phyloP scores from a whole-genome alignment of 148 eudicot genomes.

The Arbutus unedo region DNA sequence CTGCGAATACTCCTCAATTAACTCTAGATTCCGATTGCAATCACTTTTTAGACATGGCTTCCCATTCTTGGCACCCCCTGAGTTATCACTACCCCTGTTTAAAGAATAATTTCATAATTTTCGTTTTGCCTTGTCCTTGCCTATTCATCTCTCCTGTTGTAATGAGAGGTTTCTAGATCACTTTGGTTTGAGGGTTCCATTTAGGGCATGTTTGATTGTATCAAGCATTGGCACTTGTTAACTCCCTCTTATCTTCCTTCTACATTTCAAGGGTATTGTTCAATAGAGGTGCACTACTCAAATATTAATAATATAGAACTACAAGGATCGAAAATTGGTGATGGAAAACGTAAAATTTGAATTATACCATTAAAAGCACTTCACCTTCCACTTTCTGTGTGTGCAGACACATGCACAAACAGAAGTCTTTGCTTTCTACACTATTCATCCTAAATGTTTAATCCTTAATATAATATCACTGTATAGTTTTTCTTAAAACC shows the following conservation, averaged over 20 bases:
- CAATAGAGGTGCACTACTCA: neutral
- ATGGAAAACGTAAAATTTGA: neutral
- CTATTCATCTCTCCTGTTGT: neutral
- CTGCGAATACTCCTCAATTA: neutral
- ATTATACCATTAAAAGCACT: neutral
- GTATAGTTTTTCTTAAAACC: neutral
- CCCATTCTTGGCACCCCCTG: neutral
- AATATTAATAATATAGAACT: neutral
- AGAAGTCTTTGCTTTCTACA: neutral
- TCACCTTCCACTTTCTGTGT: neutral
- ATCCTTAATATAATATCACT: neutral
- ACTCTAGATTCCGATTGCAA: neutral
- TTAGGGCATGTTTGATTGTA: neutral
- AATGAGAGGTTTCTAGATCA: neutral
- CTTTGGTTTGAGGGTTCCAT: neutral
- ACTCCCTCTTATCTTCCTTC: neutral
- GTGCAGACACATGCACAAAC: neutral
- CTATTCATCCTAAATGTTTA: neutral
- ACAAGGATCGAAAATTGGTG: neutral
- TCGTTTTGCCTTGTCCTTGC: neutral
- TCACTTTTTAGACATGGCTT: neutral
- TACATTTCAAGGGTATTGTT: neutral
- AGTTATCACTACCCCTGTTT: neutral
- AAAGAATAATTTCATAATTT: neutral
- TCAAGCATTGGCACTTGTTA: neutral